Evolutionary conservation across 441 rosid genomes (phyloP).

Genomic region (Populus hybrid): DNA sequence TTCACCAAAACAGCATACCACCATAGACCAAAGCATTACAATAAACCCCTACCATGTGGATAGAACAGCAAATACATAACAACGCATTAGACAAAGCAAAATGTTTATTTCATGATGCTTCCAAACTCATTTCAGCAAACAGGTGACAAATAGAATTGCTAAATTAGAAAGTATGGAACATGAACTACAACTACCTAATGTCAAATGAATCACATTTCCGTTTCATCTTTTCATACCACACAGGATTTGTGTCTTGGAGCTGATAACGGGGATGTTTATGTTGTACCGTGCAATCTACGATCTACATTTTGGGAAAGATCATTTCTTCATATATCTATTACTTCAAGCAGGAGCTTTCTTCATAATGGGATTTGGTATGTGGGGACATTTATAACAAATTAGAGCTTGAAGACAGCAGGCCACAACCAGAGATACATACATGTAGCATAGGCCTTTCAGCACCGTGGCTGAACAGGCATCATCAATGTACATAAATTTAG

Average conservation of each 20-base stretch:
- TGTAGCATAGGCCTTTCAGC: not conserved
- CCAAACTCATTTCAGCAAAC: too few relatives aligned
- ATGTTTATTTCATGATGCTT: too few relatives aligned
- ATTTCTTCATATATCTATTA: constrained; percentile 40
- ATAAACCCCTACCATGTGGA: too few relatives aligned
- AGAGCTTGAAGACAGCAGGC: not conserved
- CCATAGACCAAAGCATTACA: too few relatives aligned
- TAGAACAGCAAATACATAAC: too few relatives aligned
- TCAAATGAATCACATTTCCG: not conserved
- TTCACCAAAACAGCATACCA: not conserved
- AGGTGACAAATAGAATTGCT: too few relatives aligned
- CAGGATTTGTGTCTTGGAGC: constrained; percentile 36
- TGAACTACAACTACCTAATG: too few relatives aligned
- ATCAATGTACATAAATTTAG: too few relatives aligned
- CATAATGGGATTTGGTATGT: constrained; percentile 35
- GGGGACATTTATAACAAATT: constrained; percentile 23
- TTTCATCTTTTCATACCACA: not conserved
- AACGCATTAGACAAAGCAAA: too few relatives aligned
- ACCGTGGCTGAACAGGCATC: too few relatives aligned
- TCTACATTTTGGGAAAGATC: constrained; percentile 29
- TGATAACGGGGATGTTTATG: constrained; percentile 39
- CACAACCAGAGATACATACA: not conserved
- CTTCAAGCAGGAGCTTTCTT: constrained; percentile 47
- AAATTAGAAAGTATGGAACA: too few relatives aligned
- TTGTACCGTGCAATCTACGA: constrained; percentile 37